Percentiles rank a stretch among this genome's conserved stretches.
phyloP scores from a whole-genome alignment of 805 yeast species.

The Candida corydali region DNA sequence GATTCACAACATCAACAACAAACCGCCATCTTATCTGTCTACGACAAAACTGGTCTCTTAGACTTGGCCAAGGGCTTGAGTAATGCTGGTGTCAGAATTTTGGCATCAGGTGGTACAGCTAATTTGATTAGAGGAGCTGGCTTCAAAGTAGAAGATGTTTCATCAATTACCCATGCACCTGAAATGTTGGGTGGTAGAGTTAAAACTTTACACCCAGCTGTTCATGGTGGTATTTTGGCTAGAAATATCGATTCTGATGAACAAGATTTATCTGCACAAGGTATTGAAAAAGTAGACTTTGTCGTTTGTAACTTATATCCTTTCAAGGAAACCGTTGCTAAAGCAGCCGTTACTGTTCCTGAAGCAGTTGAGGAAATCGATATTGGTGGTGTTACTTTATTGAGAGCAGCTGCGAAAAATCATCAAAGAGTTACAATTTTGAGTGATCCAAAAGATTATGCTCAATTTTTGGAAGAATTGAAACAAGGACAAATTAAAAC shows the following conservation, averaged over 20 bases:
- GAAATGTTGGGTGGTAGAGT: slow-evolving; percentile 99
- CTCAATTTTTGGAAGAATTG: slow-evolving; percentile 80
- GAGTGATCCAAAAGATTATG: slow-evolving; percentile 92
- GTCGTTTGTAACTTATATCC: slow-evolving; percentile 98
- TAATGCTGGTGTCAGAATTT: slow-evolving; percentile 81
- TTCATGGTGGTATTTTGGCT: slow-evolving; percentile 96
- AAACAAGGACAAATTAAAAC: slow-evolving; percentile 66
- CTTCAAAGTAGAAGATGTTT: slow-evolving; percentile 95
- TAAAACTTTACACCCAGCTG: slow-evolving; percentile 97
- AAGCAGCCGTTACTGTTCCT: slow-evolving; percentile 88
- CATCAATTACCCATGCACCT: slow-evolving; percentile 94
- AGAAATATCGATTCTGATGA: slow-evolving; percentile 90
- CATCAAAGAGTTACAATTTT: slow-evolving; percentile 94
- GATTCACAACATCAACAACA: slow-evolving; percentile 42
- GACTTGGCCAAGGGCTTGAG: slow-evolving; percentile 95
- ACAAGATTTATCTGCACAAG: slow-evolving; percentile 79
- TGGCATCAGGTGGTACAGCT: slow-evolving; percentile 98
- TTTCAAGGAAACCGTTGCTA: slow-evolving; percentile 94
- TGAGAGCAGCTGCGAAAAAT: slow-evolving; percentile 98
- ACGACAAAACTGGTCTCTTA: slow-evolving; percentile 93
- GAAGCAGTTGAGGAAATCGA: slow-evolving; percentile 99
- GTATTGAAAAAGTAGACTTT: slow-evolving; percentile 92
- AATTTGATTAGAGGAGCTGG: slow-evolving; percentile 93
- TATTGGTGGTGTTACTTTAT: slow-evolving; percentile 92
- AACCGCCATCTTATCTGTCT: slow-evolving; percentile 95